phyloP scores from a whole-genome alignment of 176 grass and related monocot genomes.

The Musa troglodytarum region DNA sequence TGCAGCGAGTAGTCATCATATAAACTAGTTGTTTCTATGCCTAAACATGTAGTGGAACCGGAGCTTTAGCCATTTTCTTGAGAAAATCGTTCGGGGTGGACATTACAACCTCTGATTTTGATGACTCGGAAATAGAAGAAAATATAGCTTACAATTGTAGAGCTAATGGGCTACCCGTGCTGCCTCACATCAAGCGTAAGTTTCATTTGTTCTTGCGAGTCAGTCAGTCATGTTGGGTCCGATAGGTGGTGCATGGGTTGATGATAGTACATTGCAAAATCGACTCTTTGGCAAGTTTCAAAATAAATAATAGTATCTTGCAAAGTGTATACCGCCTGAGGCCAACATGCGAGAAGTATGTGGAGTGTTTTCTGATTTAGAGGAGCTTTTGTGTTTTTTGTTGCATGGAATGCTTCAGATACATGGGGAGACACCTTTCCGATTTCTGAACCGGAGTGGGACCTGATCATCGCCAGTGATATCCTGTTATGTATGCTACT shows the following conservation, averaged over 20 bases:
- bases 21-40: too few species aligned
- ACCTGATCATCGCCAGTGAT: conserved; percentile 86
- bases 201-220: conserved; percentile 5
- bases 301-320: background rate
- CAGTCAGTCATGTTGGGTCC: background rate
- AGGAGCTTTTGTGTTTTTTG: too few species aligned
- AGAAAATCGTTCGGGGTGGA: conserved; percentile 50
- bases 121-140: conserved; percentile 75
- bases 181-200: conserved; percentile 77
- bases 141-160: conserved; percentile 83
- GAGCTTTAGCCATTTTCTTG: conserved; percentile 79
- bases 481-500: conserved; percentile 68
- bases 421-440: conserved; percentile 86
- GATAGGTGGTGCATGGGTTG: background rate
- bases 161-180: conserved; percentile 39
- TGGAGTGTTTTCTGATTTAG: background rate
- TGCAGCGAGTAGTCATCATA: too few species aligned
- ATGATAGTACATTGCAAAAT: background rate
- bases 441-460: conserved; percentile 44
- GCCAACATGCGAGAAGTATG: background rate
- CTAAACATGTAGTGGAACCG: conserved; percentile 47
- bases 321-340: too few species aligned
- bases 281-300: background rate
- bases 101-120: conserved; percentile 84
- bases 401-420: conserved; percentile 28